phyloP scores from a whole-genome alignment of 1,284 basidiomycete genomes.

The Moesziomyces parantarcticus region DNA sequence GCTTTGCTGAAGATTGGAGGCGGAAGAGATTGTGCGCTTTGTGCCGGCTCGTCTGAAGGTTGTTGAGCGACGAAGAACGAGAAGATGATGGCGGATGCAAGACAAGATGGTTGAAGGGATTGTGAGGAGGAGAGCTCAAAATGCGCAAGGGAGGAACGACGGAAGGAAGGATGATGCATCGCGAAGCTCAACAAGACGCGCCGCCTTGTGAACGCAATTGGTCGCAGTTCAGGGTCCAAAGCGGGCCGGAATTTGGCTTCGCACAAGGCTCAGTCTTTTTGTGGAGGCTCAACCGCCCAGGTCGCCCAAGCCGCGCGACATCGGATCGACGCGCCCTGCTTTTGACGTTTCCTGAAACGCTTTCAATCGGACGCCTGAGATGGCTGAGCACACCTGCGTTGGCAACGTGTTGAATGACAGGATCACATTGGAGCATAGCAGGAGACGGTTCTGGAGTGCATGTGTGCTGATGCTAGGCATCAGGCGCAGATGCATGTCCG shows the following conservation, averaged over 20 bases:
- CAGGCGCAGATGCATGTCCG: background rate
- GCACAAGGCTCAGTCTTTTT: background rate
- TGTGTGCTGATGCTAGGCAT: background rate
- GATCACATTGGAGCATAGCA: background rate
- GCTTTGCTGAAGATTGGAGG: too few relatives aligned
- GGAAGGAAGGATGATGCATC: too few relatives aligned
- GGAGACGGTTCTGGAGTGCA: background rate
- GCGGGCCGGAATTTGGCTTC: background rate
- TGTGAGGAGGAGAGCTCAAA: background rate
- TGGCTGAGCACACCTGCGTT: too few relatives aligned
- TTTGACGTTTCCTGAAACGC: too few relatives aligned
- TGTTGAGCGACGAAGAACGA: background rate
- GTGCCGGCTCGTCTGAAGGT: background rate
- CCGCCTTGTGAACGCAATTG: too few relatives aligned
- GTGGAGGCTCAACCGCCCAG: constrained; percentile 6
- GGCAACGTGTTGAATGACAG: background rate
- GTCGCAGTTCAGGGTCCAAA: constrained; percentile 1
- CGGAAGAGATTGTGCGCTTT: too few relatives aligned
- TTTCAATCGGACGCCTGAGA: too few relatives aligned
- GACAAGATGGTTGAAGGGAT: background rate
- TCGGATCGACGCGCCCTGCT: too few relatives aligned
- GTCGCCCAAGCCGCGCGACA: too few relatives aligned
- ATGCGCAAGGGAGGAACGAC: background rate
- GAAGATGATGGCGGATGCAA: too few relatives aligned
- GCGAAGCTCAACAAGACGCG: too few relatives aligned